A percentile compares a stretch with the other conserved stretches of the same genome.
phyloP scores from a whole-genome alignment of 805 yeast species.

The Candida insectorum region DNA sequence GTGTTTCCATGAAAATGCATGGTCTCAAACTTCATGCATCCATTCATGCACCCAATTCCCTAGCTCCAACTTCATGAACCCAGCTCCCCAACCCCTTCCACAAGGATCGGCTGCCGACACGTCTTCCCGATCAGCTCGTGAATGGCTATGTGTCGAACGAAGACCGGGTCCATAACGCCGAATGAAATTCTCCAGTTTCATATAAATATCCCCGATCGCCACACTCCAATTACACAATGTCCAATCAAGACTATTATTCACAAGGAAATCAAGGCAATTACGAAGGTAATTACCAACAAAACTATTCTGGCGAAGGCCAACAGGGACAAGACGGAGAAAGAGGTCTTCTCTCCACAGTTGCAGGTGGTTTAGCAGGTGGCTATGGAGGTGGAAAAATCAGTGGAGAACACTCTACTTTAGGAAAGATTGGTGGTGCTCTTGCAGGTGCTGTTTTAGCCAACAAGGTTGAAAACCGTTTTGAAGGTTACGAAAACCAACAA shows the following conservation, averaged over 20 bases:
- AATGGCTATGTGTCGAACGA: too few relatives aligned
- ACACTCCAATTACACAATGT: too few relatives aligned
- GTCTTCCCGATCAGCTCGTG: too few relatives aligned
- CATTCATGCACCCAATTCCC: too few relatives aligned
- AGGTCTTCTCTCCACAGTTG: slow-evolving; percentile 42
- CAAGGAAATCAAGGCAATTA: slow-evolving; percentile 28
- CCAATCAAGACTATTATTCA: slow-evolving; percentile 45
- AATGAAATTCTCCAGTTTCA: too few relatives aligned
- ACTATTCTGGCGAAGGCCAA: slow-evolving; percentile 5
- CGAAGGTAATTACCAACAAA: slow-evolving; percentile 27
- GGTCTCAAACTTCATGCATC: too few relatives aligned
- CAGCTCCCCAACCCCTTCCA: too few relatives aligned
- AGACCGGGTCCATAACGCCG: too few relatives aligned
- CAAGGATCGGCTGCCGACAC: too few relatives aligned
- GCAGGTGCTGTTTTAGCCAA: slow-evolving; percentile 55
- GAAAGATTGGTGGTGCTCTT: slow-evolving; percentile 51
- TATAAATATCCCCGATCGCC: too few relatives aligned
- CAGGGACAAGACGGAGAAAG: slow-evolving; percentile 27
- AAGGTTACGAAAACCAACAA: slow-evolving; percentile 26
- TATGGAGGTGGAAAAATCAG: slow-evolving; percentile 46
- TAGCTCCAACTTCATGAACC: too few relatives aligned
- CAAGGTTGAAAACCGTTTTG: slow-evolving; percentile 47
- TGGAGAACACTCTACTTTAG: slow-evolving; percentile 31
- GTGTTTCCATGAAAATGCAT: too few relatives aligned
- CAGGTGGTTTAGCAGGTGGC: slow-evolving; percentile 55